Base-by-base conservation (phyloP, 1,284 basidiomycete species). In the Leccinum angustisporum region DNA sequence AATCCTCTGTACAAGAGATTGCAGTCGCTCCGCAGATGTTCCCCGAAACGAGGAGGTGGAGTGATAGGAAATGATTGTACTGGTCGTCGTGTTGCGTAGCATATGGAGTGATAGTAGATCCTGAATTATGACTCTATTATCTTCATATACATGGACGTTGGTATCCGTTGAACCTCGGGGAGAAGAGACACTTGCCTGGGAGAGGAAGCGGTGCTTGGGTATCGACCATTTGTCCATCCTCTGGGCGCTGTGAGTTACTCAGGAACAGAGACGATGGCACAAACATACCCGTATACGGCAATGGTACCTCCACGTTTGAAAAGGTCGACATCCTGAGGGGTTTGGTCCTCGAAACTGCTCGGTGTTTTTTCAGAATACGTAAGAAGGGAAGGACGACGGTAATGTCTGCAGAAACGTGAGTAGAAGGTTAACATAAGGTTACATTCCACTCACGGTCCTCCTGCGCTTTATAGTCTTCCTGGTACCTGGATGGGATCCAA, bases 401-500 rank as follows among this genome's bases (percentile, higher is more conserved):
- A 27, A 84, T 79, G 66, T 81, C 80, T 82, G 16, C 16, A 53
- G n/a, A 33, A 57, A 33, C 4, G 40, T 60, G 40, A 70, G 43
- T 5, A 53, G 2, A n/a, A 16, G 4, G 10, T 25, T 4, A 33
- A 14, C 16, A 14, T 18, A 10, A 0, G 5, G 16, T 21, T n/a
- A 3, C 8, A 43, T 40, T 8, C 33, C 9, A 72, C 83, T 66
- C 68, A 85, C 84, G 83, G 63, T 85, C 83, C 55, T 78, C 65
- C 3, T 69, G 62, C 16, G 65, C 64, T 11, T 68, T 66, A 1
- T 77, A 66, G 54, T 80, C 77, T 62, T 83, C 80, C 63, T 80
- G 82, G 64, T 83, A 85, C 57, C 81, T 76, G 3, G 82, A 77
- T 1, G 84, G 83, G 48, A 83, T 86, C 79, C 81, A 81, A 56